Evolutionary conservation across 441 rosid genomes (phyloP), one percentile per base, ranked within the genome.

Genomic region (Melastoma candidum): DNA sequence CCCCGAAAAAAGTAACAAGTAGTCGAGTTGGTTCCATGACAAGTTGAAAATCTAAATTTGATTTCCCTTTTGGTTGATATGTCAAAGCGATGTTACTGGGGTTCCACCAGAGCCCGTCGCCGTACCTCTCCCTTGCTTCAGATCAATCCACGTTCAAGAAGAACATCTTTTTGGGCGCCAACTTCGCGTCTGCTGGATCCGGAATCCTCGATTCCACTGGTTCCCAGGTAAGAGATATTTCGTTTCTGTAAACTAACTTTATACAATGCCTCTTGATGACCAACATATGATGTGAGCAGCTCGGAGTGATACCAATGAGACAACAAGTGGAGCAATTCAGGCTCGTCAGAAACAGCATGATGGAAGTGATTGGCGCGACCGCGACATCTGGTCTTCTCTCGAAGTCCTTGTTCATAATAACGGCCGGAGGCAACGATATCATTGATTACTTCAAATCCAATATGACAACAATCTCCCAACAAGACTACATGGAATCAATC

Each of bases 381-480:
- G 12, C 32, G 1, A 26, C 44, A 1, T 11, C 43, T 1, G 24
- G 14, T 10, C 10, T 11, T 11, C 13, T 14, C 7, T 22, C 29
- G 4, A 17, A 17, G 6, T 46, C 52, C 7, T 3, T 47, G 44
- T 47, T 14, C 49, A 7, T 57, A 11, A 47, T 56, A n/a, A 57
- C 17, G 9, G 26, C 48, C 0, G 46, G 52, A 57, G 36, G 60
- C 60, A 47, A 29, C 10, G 32, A 56, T 51, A 47, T 57, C 51
- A 26, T 57, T 1, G 46, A 57, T 27, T 25, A 57, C 13, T 5
- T 26, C 26, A 2, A 0, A 10, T 47, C 8, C 51, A 10, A 27
- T 7, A 0, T 12, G 12, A 5, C 11, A 9, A 17, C 29, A 0
- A 1, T 51, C 22, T 45, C 39, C 26, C 4, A 3, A 8, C 41